phyloP scores from a whole-genome alignment of 768 basidiomycete species.

The Lentinus brumalis region DNA sequence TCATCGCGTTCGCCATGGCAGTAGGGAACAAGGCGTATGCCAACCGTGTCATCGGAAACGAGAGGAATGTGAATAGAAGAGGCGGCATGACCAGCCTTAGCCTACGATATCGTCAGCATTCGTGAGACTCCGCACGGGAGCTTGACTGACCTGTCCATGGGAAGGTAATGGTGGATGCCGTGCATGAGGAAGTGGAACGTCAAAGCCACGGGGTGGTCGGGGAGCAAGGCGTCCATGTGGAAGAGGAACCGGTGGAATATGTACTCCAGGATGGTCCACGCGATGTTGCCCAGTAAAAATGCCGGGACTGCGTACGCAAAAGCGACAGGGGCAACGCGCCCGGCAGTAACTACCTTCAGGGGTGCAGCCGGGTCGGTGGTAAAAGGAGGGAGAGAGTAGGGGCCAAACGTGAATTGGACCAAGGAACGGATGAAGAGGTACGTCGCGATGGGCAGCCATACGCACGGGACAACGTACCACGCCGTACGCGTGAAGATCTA shows the following conservation, averaged over 20 bases:
- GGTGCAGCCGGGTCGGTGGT: conserved; percentile 57
- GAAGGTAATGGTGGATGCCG: conserved; percentile 96
- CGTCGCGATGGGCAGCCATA: conserved; percentile 87
- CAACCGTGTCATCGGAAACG: conserved; percentile 85
- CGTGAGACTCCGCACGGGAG: background rate
- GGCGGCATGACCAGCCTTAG: conserved; percentile 98
- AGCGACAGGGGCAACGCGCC: conserved; percentile 49
- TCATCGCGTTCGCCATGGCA: conserved; percentile 87
- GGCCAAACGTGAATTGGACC: conserved; percentile 65
- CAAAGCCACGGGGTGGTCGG: conserved; percentile 79
- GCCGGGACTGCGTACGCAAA: conserved; percentile 59
- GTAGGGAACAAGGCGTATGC: conserved; percentile 82
- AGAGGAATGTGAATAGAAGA: conserved; percentile 70
- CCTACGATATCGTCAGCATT: conserved; percentile 36
- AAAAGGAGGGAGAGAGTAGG: conserved; percentile 66
- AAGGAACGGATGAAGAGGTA: conserved; percentile 84
- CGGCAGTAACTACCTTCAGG: conserved; percentile 40
- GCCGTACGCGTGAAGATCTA: conserved; percentile 81
- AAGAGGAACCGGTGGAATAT: conserved; percentile 94
- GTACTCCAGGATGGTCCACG: conserved; percentile 97
- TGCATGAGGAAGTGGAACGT: conserved; percentile 91
- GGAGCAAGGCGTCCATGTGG: conserved; percentile 87
- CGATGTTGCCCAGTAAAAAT: conserved; percentile 82
- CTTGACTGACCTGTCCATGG: conserved; percentile 81
- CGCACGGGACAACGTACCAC: conserved; percentile 91